Percentiles rank a stretch among this genome's conserved stretches.
These are phyloP conservation scores for Pterocarpus macrocarpus DNA, from an alignment of 306 rosid species.

Conservation along the genomic window DNA sequence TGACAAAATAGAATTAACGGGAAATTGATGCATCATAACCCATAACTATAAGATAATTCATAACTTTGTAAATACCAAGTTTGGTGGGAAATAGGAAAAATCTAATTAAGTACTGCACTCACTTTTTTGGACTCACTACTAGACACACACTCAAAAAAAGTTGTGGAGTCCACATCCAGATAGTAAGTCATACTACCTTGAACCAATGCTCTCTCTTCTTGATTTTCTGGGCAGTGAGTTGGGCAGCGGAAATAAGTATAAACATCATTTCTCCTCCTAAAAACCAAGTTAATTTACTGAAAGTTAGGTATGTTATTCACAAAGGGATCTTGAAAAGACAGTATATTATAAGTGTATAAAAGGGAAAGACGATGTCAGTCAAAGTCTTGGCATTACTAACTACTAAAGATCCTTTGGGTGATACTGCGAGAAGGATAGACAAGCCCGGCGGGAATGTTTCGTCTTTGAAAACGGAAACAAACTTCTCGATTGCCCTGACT, in stretches of 20 bases:
- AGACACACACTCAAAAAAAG: too few relatives aligned
- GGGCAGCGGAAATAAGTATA: too few relatives aligned
- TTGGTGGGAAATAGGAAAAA: not conserved
- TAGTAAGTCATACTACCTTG: too few relatives aligned
- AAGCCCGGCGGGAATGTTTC: constrained; percentile 74
- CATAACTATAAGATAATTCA: not conserved
- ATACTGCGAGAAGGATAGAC: constrained; percentile 76
- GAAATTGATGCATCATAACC: not conserved
- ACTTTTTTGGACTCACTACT: too few relatives aligned
- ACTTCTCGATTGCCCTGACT: constrained; percentile 72
- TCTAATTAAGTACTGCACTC: too few relatives aligned
- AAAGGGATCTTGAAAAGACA: not conserved
- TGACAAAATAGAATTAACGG: not conserved
- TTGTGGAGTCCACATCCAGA: too few relatives aligned
- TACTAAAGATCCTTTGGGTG: constrained; percentile 66
- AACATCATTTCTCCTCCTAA: not conserved
- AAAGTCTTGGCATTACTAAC: constrained; percentile 46
- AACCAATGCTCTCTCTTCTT: too few relatives aligned
- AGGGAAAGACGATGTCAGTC: not conserved
- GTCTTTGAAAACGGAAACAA: constrained; percentile 67
- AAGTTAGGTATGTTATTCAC: not conserved
- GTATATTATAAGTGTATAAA: not conserved
- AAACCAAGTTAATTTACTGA: not conserved
- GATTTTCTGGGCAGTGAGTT: too few relatives aligned
- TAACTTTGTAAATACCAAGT: not conserved